phyloP scores from a whole-genome alignment of 1,284 basidiomycete genomes.

The Microbotryum saponariae region DNA sequence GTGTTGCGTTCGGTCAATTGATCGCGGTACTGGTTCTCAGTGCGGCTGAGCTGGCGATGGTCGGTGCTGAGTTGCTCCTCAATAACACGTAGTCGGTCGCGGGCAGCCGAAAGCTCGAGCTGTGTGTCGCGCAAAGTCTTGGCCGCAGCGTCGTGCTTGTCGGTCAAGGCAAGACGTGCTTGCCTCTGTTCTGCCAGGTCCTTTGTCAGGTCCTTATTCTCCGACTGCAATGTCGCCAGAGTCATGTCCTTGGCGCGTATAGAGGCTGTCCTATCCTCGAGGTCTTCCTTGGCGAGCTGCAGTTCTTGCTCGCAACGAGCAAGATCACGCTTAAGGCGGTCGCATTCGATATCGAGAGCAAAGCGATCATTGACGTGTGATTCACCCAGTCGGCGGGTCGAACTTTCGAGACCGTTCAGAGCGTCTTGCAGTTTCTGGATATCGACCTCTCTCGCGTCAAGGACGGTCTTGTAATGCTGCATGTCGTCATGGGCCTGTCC shows the following conservation, averaged over 20 bases:
- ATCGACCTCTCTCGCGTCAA: constrained; percentile 64
- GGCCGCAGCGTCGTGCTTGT: constrained; percentile 71
- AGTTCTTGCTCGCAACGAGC: constrained; percentile 73
- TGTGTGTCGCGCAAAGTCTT: constrained; percentile 42
- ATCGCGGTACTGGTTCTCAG: constrained; percentile 74
- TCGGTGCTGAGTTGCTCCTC: constrained; percentile 77
- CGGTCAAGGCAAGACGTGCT: constrained; percentile 67
- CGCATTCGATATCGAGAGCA: constrained; percentile 82
- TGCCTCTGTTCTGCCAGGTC: constrained; percentile 76
- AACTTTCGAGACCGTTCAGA: constrained; percentile 51
- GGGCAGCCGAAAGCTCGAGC: constrained; percentile 54
- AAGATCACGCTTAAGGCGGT: constrained; percentile 76
- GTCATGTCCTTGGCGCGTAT: constrained; percentile 60
- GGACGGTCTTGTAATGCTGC: constrained; percentile 48
- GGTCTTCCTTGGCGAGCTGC: constrained; percentile 60
- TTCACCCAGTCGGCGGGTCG: constrained; percentile 63
- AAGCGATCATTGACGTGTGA: constrained; percentile 72
- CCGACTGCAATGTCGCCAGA: constrained; percentile 64
- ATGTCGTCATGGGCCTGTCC: constrained; percentile 41
- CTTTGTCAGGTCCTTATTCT: constrained; percentile 66
- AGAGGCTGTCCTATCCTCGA: constrained; percentile 59
- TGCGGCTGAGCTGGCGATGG: constrained; percentile 60
- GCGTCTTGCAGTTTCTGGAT: constrained; percentile 64
- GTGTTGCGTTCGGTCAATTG: constrained; percentile 89
- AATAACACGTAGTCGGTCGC: constrained; percentile 62